A percentile compares a stretch with the other conserved stretches of the same genome.
Evolutionary conservation across 495 filamentous ascomycete species (phyloP).

Genomic region (Bathelium albidoporum): DNA sequence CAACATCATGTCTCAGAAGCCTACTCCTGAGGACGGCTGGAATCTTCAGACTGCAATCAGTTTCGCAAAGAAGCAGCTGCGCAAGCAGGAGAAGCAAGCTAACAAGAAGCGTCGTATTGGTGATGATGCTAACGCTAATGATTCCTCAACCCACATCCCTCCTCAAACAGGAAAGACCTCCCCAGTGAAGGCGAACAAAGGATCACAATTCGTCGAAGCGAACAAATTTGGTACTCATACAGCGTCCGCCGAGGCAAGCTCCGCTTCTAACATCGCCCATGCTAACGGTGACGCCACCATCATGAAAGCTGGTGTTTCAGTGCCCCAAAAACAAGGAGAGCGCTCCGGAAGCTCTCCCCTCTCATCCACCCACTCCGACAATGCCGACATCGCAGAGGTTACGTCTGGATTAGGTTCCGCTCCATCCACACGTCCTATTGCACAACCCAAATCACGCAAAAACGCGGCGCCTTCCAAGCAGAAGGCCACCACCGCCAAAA

Average conservation of each 20-base stretch:
- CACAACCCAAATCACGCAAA: background rate
- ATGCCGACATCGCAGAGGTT: background rate
- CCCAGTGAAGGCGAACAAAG: background rate
- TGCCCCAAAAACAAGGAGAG: background rate
- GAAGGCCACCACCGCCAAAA: background rate
- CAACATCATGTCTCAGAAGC: conserved; percentile 20
- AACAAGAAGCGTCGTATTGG: conserved; percentile 4
- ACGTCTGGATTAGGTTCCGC: background rate
- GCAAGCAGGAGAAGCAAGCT: conserved; percentile 11
- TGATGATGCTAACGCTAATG: conserved; percentile 11
- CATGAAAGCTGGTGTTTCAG: background rate
- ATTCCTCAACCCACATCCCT: conserved; percentile 10
- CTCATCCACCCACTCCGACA: conserved; percentile 1
- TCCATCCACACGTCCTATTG: conserved; percentile 11
- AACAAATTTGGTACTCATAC: background rate
- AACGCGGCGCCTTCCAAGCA: conserved; percentile 6
- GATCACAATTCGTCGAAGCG: background rate
- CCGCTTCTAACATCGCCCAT: background rate
- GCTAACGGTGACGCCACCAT: background rate
- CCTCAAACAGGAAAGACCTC: background rate
- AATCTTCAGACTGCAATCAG: conserved; percentile 23
- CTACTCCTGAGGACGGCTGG: conserved; percentile 15
- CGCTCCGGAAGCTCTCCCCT: background rate
- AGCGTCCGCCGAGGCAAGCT: background rate
- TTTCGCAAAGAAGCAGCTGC: conserved; percentile 19